These are phyloP conservation scores for Leccinum pallidistipes DNA, from an alignment of 1,284 basidiomycete genomes.

Conservation along the genomic window DNA sequence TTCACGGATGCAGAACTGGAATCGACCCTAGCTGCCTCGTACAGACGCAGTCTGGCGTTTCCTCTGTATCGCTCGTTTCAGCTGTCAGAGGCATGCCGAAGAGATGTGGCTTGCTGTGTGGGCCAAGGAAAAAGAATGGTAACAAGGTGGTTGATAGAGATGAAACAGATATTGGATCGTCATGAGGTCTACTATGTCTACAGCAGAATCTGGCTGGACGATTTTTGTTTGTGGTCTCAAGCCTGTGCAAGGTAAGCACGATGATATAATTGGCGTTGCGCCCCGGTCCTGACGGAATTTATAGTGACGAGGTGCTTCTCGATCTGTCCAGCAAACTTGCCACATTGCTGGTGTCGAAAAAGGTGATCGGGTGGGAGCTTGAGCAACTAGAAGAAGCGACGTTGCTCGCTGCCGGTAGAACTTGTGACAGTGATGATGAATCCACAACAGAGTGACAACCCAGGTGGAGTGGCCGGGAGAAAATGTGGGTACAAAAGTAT, in stretches of 20 bases:
- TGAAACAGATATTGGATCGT: constrained; percentile 70
- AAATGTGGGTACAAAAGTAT: not conserved
- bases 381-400: constrained; percentile 62
- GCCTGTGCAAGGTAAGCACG: constrained; percentile 53
- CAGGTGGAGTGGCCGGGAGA: not conserved
- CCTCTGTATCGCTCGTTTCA: constrained; percentile 76
- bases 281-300: constrained; percentile 7
- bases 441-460: constrained; percentile 27
- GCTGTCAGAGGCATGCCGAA: constrained; percentile 63
- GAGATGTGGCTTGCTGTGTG: constrained; percentile 62
- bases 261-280: not conserved
- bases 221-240: constrained; percentile 75
- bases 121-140: constrained; percentile 58
- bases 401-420: constrained; percentile 37
- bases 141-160: constrained; percentile 62
- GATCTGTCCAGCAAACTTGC: constrained; percentile 46
- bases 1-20: constrained; percentile 51
- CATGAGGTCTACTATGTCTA: constrained; percentile 84
- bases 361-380: constrained; percentile 65
- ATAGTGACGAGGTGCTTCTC: constrained; percentile 56
- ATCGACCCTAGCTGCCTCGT: constrained; percentile 56
- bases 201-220: constrained; percentile 79
- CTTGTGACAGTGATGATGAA: constrained; percentile 62
- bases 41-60: constrained; percentile 71
- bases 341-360: constrained; percentile 48